Evolutionary conservation across 2,329 filamentous ascomycete genomes (phyloP).

Genomic region (Epichloe aotearoae): DNA sequence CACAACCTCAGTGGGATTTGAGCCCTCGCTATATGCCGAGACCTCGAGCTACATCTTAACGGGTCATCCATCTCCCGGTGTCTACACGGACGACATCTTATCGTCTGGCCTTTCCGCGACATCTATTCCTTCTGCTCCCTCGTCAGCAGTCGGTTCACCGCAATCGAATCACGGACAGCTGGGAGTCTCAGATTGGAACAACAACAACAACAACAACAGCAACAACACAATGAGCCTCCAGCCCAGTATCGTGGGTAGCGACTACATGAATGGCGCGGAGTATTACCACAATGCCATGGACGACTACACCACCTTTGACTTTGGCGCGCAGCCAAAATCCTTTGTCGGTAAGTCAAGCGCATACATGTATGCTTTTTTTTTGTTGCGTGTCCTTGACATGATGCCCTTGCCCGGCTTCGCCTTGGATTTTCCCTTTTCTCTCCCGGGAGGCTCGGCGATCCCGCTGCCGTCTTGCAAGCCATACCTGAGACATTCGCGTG

Average conservation of each 20-base stretch:
- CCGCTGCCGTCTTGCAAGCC: conserved; percentile 7
- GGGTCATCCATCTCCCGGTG: conserved; percentile 32
- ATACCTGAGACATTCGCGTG: conserved; percentile 3
- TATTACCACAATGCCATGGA: conserved; percentile 42
- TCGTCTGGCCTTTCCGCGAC: conserved; percentile 48
- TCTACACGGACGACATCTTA: conserved; percentile 37
- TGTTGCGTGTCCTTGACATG: neutral
- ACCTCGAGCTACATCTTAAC: conserved; percentile 30
- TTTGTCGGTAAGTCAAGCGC: conserved; percentile 41
- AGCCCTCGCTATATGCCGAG: conserved; percentile 35
- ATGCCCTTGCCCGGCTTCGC: neutral
- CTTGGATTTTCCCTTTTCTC: neutral
- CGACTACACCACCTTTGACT: conserved; percentile 36
- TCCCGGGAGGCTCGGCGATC: neutral
- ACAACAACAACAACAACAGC: conserved; percentile 10
- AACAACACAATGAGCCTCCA: conserved; percentile 42
- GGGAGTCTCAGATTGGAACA: conserved; percentile 46
- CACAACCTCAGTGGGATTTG: conserved; percentile 26
- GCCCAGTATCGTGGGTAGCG: conserved; percentile 48
- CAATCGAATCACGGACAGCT: conserved; percentile 47
- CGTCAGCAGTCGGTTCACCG: conserved; percentile 55
- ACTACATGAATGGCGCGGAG: conserved; percentile 38
- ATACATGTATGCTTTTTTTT: neutral
- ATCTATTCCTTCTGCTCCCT: conserved; percentile 50
- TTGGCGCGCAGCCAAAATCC: conserved; percentile 29